phyloP scores from a whole-genome alignment of 23 red algal species.

The Gracilaria gracilis region DNA sequence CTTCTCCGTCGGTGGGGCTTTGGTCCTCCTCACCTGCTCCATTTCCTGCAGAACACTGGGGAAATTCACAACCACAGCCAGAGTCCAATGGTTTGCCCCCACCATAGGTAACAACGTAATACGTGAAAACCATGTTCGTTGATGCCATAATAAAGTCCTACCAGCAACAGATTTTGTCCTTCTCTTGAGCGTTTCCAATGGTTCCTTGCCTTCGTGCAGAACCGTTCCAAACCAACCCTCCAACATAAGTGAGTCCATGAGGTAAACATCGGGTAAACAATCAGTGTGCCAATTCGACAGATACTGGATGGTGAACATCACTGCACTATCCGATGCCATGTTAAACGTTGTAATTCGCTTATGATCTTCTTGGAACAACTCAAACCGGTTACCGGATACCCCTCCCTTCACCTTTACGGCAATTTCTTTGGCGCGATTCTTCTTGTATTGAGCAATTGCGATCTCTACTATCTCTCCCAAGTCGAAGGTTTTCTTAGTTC shows the following conservation, averaged over 20 bases:
- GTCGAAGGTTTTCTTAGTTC: too few species aligned
- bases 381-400: not conserved
- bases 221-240: not conserved
- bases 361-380: not conserved
- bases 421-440: not conserved
- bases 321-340: not conserved
- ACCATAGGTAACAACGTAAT: not conserved
- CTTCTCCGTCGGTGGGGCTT: too few species aligned
- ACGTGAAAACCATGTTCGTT: not conserved
- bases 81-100: not conserved
- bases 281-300: not conserved
- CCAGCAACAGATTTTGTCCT: not conserved
- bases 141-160: not conserved
- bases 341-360: not conserved
- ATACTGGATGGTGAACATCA: not conserved
- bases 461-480: too few species aligned
- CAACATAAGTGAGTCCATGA: not conserved
- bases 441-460: too few species aligned
- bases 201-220: too few species aligned
- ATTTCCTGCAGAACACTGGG: not conserved
- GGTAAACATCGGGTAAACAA: not conserved
- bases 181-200: not conserved
- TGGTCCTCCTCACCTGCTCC: not conserved
- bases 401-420: not conserved
- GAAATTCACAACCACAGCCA: not conserved